Conservation (phyloP, 2,329 filamentous ascomycete genomes). For the Zymoseptoria tritici region DNA sequence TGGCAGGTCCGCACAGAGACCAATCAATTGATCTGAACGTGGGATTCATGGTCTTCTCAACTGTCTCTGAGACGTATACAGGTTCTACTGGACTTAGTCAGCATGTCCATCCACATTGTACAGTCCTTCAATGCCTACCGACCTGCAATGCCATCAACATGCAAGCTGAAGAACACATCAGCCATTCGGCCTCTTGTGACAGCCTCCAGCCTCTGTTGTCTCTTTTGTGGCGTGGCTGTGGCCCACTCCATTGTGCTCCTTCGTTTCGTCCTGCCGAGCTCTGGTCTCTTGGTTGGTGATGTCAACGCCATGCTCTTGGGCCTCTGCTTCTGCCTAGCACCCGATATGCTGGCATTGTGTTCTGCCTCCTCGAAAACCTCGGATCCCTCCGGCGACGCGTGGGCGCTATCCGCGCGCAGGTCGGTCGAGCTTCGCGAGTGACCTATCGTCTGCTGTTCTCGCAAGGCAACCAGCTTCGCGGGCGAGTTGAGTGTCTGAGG, state of each 20-base stretch:
- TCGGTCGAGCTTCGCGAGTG: slow-evolving; percentile 55
- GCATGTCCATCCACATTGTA: background rate
- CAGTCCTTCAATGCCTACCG: slow-evolving; percentile 8
- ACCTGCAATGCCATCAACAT: slow-evolving; percentile 52
- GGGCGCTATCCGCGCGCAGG: slow-evolving; percentile 33
- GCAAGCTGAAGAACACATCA: slow-evolving; percentile 84
- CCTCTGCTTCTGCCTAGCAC: slow-evolving; percentile 18
- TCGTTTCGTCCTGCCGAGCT: slow-evolving; percentile 38
- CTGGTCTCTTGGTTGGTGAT: slow-evolving; percentile 28
- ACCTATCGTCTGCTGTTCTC: slow-evolving; percentile 42
- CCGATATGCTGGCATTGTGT: slow-evolving; percentile 11
- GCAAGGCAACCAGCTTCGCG: slow-evolving; percentile 54
- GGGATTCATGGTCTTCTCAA: slow-evolving; percentile 75
- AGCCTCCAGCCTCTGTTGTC: slow-evolving; percentile 71
- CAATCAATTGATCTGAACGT: slow-evolving; percentile 83
- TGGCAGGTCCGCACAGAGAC: slow-evolving; percentile 50
- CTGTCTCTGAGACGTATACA: slow-evolving; percentile 82
- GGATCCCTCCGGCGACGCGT: slow-evolving; percentile 11
- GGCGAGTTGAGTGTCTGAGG: slow-evolving; percentile 60
- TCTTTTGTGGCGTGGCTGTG: slow-evolving; percentile 48
- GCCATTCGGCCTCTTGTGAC: slow-evolving; percentile 64
- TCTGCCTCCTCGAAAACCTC: background rate
- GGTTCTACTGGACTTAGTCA: slow-evolving; percentile 48
- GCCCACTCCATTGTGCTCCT: slow-evolving; percentile 58
- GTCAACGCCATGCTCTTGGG: slow-evolving; percentile 9